Base-by-base conservation (phyloP, 2,329 filamentous ascomycete species). In the Colletotrichum kahawae region DNA sequence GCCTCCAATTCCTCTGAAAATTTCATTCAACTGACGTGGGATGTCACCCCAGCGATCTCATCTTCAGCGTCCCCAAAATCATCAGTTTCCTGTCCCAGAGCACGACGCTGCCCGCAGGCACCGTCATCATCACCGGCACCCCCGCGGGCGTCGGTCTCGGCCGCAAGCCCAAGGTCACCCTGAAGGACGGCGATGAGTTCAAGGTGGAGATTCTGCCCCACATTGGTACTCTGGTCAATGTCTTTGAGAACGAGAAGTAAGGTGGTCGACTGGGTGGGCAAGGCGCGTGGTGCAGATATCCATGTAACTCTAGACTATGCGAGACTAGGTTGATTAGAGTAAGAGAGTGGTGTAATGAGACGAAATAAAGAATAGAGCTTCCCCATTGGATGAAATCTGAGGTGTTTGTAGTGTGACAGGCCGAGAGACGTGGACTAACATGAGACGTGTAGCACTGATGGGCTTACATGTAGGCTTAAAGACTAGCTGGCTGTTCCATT, bases 51-150 rank as follows among this genome's bases (percentile, higher is more conserved):
- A 90, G 88, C 34, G 89, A 91, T 48, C 82, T 91, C 29, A 90
- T 91, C 71, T 91, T 91, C 79, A 85, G 81, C 27, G 85, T 92
- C 13, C 83, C 87, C 1, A 82, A 84, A 77, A 77, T 87, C 4
- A 79, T 87, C 36, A 85, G 82, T 80, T 87, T 86, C 70, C 70
- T 86, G 13, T 87, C 85, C 0, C 85, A 87, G 75, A 82, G 86
- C 24, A 86, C 87, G 0, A 88, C 85, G 2, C 80, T 87, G 5
- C 83, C 79, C 4, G 78, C 81, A 2, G 85, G 85, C 0, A 88
- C 83, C 0, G 79, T 86, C 16, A 87, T 88, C 64, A 83, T 87
- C 69, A 87, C 86, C 1, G 86, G 86, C 4, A 87, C 85, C 1
- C 85, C 85, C 2, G 83, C 85, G 1, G 85, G 85, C 9, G 84